Evolutionary conservation across 2,329 filamentous ascomycete genomes (phyloP).

Genomic region (Ophiostoma ips): DNA sequence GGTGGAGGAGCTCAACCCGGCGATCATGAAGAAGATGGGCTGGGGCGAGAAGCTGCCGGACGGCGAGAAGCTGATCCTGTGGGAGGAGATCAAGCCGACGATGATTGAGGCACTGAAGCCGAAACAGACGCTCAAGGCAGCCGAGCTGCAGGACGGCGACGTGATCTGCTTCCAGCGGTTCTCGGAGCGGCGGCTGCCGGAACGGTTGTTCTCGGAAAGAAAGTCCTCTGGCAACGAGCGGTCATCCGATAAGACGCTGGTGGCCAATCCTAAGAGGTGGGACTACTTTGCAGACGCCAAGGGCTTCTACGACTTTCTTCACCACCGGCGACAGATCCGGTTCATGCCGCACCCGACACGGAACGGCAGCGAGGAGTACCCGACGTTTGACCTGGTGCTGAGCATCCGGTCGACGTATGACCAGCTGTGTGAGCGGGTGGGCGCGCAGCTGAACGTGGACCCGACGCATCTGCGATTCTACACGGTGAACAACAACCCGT

Average conservation of each 20-base stretch:
- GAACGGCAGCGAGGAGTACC: conserved; percentile 43
- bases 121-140: conserved; percentile 76
- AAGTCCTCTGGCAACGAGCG: conserved; percentile 13
- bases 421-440: conserved; percentile 70
- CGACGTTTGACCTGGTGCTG: conserved; percentile 60
- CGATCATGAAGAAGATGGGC: conserved; percentile 69
- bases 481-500: conserved; percentile 58
- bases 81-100: conserved; percentile 93
- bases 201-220: conserved; percentile 14
- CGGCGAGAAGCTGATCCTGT: conserved; percentile 53
- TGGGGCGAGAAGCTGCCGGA: conserved; percentile 64
- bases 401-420: conserved; percentile 88
- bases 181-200: conserved; percentile 28
- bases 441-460: conserved; percentile 59
- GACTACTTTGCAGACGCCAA: conserved; percentile 57
- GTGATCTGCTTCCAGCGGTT: conserved; percentile 85
- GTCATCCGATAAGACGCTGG: conserved; percentile 21
- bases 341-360: conserved; percentile 55
- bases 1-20: conserved; percentile 66
- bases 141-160: conserved; percentile 93
- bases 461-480: conserved; percentile 85
- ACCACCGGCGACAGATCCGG: conserved; percentile 66
- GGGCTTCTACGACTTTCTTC: conserved; percentile 84
- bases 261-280: conserved; percentile 26
- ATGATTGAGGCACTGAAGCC: conserved; percentile 95